These are phyloP conservation scores for Mortierella hygrophila DNA, from an alignment of 192 early-diverging fungal species.

Conservation along the genomic window DNA sequence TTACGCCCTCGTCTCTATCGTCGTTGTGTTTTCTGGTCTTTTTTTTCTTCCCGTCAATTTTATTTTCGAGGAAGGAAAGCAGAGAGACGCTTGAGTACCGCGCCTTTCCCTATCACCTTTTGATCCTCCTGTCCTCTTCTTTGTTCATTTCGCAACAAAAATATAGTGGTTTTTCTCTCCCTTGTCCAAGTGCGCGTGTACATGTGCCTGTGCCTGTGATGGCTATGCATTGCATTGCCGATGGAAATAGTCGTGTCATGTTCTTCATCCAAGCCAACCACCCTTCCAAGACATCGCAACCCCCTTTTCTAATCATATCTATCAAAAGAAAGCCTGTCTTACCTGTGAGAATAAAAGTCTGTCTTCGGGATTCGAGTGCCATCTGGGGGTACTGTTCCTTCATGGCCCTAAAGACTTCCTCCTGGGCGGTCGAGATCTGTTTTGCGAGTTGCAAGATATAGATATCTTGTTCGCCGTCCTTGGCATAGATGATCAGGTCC, in stretches of 20 bases:
- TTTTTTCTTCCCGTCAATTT: conserved; percentile 10
- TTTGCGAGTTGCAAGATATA: conserved; percentile 53
- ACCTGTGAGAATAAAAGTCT: conserved; percentile 64
- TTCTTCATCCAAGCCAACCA: background rate
- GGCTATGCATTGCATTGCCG: conserved; percentile 7
- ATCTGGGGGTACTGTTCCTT: conserved; percentile 40
- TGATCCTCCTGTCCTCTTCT: background rate
- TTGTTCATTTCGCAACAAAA: background rate
- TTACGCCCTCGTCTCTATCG: conserved; percentile 23
- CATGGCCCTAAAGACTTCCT: conserved; percentile 44
- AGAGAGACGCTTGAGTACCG: background rate
- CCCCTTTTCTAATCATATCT: background rate
- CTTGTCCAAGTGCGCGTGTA: background rate
- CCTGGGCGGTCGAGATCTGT: conserved; percentile 58
- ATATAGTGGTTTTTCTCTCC: background rate
- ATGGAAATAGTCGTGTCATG: background rate
- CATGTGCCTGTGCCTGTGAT: background rate
- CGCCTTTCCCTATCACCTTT: background rate
- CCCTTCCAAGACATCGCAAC: background rate
- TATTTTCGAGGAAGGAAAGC: background rate
- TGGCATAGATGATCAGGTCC: conserved; percentile 63
- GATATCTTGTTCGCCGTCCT: conserved; percentile 44
- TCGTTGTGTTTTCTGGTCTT: background rate
- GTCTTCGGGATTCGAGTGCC: conserved; percentile 36
- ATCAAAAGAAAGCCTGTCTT: background rate